Base-by-base conservation (phyloP, 371 early-diverging fungal species). In the Rhizomucor pusillus region DNA sequence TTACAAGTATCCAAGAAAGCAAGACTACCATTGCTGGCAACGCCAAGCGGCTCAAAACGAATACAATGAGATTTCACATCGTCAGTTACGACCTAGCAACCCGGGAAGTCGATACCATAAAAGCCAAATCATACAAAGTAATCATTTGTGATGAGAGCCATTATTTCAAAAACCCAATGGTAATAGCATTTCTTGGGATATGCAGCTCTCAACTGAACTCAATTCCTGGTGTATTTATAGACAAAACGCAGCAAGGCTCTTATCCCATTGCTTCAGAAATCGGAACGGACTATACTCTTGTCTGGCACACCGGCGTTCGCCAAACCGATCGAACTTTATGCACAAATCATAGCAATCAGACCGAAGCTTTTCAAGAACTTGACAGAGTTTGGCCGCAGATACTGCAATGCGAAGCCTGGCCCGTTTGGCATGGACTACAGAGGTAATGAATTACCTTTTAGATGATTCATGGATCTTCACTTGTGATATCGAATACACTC, bases 281-380 rank as follows among this genome's bases (percentile, higher is more conserved):
- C 76, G 5, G 46, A 56, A 5, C 50, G 75, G 7, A 73, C 69
- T 0, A 54, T 90, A 7, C 47, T 85, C 0, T 52, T 82, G 1
- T 60, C 75, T 1, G 88, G 87, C 5, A 86, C 85, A 16, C 86
- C 89, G 9, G 78, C 80, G 2, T 60, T 81, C 12, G 77, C 81
- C 24, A 67, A 82, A 43, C 88, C 90, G 3, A 41, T 75, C 0
- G 89, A 89, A 49, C 62, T 90, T 6, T 90, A 60, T 56, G 58
- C 85, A 9, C 81, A 81, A 46, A 56, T 90, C 16, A 52, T 48
- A n/a, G 66, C 76, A 0, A 47, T 88, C 20, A 50, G 68, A 34
- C 64, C 64, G 22, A 48, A 44, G 2, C 9, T 71, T 2, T 86
- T 82, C 60, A 54, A 70, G 0, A 62, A 47, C 13, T 59, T 75